phyloP scores from a whole-genome alignment of 345 rosid genomes.

The Stellera chamaejasme region DNA sequence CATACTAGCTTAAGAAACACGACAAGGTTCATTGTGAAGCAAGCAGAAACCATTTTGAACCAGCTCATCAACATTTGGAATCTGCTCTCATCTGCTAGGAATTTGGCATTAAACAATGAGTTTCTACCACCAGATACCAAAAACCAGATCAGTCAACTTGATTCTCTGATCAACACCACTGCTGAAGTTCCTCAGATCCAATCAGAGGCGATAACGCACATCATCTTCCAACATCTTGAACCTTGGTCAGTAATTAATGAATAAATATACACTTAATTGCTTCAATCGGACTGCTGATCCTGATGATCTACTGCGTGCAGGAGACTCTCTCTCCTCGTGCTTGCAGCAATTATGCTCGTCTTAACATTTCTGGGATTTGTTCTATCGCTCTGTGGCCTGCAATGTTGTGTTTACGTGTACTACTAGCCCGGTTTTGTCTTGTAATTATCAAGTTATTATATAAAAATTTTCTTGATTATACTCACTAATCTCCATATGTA shows the following conservation, averaged over 20 bases:
- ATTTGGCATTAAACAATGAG: constrained; percentile 18
- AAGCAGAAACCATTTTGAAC: constrained; percentile 21
- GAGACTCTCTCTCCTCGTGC: constrained; percentile 26
- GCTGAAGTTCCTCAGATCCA: constrained; percentile 13
- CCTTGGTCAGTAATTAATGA: constrained; percentile 26
- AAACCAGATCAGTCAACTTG: constrained; percentile 26
- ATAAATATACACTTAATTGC: background rate
- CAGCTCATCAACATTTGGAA: constrained; percentile 21
- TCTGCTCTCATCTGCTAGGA: constrained; percentile 32
- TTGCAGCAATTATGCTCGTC: constrained; percentile 31
- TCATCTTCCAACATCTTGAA: constrained; percentile 8
- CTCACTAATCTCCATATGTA: too few relatives aligned
- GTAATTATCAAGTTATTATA: background rate
- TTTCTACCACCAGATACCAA: constrained; percentile 28
- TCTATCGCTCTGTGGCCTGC: constrained; percentile 36
- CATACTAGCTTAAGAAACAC: constrained; percentile 22
- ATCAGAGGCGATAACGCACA: background rate
- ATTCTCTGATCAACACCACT: constrained; percentile 9
- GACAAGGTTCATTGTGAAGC: constrained; percentile 24
- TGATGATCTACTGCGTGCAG: constrained; percentile 17
- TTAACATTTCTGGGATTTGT: constrained; percentile 45
- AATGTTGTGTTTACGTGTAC: constrained; percentile 38
- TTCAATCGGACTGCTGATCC: too few relatives aligned
- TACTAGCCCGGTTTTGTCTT: constrained; percentile 8
- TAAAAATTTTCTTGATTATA: background rate